Evolutionary conservation across 2,329 filamentous ascomycete species (phyloP).

Genomic region (Aspergillus sclerotialis): DNA sequence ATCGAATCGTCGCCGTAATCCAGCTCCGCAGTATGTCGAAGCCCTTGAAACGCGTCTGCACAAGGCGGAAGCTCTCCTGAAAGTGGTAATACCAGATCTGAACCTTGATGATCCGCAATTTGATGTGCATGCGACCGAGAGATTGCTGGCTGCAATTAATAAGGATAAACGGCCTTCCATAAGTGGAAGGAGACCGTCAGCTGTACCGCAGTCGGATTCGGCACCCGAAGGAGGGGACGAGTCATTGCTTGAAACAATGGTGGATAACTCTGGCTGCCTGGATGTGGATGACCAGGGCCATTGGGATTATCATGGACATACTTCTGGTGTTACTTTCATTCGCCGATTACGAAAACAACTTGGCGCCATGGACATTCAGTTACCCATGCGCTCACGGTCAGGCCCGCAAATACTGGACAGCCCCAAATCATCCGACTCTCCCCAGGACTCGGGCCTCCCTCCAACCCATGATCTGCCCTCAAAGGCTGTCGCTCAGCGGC

Average conservation of each 20-base stretch:
- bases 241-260: constrained; percentile 83
- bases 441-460: constrained; percentile 48
- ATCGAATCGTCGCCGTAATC: constrained; percentile 83
- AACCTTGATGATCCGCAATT: constrained; percentile 79
- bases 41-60: constrained; percentile 76
- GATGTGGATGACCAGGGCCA: constrained; percentile 86
- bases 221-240: constrained; percentile 51
- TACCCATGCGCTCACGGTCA: constrained; percentile 39
- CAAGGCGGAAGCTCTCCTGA: constrained; percentile 72
- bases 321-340: constrained; percentile 84
- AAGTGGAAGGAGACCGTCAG: constrained; percentile 8
- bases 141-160: constrained; percentile 45
- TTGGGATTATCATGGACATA: constrained; percentile 92
- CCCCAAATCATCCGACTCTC: constrained; percentile 60
- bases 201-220: constrained; percentile 7
- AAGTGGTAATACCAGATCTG: constrained; percentile 73
- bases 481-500: constrained; percentile 47
- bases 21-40: constrained; percentile 87
- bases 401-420: constrained; percentile 61
- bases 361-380: constrained; percentile 55
- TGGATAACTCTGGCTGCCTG: constrained; percentile 81
- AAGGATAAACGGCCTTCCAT: constrained; percentile 18
- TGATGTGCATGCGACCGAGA: constrained; percentile 68
- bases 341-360: constrained; percentile 82
- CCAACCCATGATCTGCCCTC: constrained; percentile 63